Conservation (phyloP, 805 yeast genomes). For the Metschnikowia santaceciliae region DNA sequence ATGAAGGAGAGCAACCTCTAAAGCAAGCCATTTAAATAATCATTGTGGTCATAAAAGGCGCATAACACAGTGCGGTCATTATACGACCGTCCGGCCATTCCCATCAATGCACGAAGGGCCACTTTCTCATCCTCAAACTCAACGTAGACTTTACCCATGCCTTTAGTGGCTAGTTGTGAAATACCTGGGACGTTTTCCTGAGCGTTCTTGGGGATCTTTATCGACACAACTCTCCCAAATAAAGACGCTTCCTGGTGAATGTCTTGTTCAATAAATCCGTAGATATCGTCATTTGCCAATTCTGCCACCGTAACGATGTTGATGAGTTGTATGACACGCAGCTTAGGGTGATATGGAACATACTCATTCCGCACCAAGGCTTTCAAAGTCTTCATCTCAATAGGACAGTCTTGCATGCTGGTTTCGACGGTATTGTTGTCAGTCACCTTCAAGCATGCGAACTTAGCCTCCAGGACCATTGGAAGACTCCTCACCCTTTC, state of each 20-base stretch:
- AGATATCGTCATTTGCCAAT: slow-evolving; percentile 46
- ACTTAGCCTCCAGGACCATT: slow-evolving; percentile 23
- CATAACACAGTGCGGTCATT: slow-evolving; percentile 68
- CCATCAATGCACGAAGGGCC: slow-evolving; percentile 55
- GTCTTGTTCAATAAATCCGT: slow-evolving; percentile 48
- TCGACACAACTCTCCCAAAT: slow-evolving; percentile 48
- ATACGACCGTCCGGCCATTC: slow-evolving; percentile 61
- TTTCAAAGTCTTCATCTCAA: slow-evolving; percentile 35
- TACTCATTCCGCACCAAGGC: slow-evolving; percentile 35
- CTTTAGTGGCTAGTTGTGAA: slow-evolving; percentile 42
- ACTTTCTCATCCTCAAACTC: slow-evolving; percentile 51
- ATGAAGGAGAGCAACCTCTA: slow-evolving; percentile 12
- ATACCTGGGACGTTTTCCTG: slow-evolving; percentile 43
- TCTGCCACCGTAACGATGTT: slow-evolving; percentile 68
- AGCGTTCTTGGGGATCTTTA: slow-evolving; percentile 62
- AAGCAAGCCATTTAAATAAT: slow-evolving; percentile 45
- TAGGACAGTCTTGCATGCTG: slow-evolving; percentile 34
- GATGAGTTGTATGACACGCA: slow-evolving; percentile 58
- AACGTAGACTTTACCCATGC: slow-evolving; percentile 69
- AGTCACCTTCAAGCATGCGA: slow-evolving; percentile 30
- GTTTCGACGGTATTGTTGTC: slow-evolving; percentile 18
- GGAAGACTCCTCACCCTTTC: slow-evolving; percentile 14
- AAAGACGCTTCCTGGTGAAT: slow-evolving; percentile 47
- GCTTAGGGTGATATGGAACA: slow-evolving; percentile 35
- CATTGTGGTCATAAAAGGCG: slow-evolving; percentile 56